These are phyloP conservation scores for Suaeda aralocaspica DNA, from an alignment of 148 eudicot species.

Conservation along the genomic window DNA sequence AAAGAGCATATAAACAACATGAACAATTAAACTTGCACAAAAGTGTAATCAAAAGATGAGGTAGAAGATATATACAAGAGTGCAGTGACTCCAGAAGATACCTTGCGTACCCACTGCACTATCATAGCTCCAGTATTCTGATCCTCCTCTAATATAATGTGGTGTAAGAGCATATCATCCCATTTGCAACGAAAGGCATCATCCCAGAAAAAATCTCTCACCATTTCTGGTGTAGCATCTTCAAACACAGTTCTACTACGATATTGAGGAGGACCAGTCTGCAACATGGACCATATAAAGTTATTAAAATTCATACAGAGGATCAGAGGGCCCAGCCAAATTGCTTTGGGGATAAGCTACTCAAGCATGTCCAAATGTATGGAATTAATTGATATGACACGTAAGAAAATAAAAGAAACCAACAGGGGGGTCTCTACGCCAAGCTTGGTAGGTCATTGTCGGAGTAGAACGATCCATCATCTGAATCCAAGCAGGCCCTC, in stretches of 20 bases:
- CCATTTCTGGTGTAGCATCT: conserved; percentile 14
- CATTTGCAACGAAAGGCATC: conserved; percentile 8
- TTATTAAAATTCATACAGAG: neutral
- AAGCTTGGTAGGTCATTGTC: conserved; percentile 11
- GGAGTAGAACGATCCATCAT: conserved; percentile 11
- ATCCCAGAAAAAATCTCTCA: conserved; percentile 16
- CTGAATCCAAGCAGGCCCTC: conserved; percentile 10
- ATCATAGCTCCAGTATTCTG: conserved; percentile 1
- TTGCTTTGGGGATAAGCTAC: neutral
- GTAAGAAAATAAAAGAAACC: neutral
- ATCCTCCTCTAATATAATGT: neutral
- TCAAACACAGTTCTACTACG: conserved; percentile 13
- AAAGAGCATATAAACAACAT: conserved; percentile 3
- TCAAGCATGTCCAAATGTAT: neutral
- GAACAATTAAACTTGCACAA: neutral
- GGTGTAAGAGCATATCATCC: conserved; percentile 14
- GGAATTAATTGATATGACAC: neutral
- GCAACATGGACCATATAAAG: neutral
- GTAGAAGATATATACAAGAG: neutral
- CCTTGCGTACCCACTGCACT: conserved; percentile 13
- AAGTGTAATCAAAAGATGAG: neutral
- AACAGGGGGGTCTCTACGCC: conserved; percentile 15
- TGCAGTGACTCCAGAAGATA: neutral
- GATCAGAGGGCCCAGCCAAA: neutral
- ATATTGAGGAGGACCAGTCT: conserved; percentile 15